Evolutionary conservation across 2,329 filamentous ascomycete species (phyloP).

Genomic region (Tolypocladium album): DNA sequence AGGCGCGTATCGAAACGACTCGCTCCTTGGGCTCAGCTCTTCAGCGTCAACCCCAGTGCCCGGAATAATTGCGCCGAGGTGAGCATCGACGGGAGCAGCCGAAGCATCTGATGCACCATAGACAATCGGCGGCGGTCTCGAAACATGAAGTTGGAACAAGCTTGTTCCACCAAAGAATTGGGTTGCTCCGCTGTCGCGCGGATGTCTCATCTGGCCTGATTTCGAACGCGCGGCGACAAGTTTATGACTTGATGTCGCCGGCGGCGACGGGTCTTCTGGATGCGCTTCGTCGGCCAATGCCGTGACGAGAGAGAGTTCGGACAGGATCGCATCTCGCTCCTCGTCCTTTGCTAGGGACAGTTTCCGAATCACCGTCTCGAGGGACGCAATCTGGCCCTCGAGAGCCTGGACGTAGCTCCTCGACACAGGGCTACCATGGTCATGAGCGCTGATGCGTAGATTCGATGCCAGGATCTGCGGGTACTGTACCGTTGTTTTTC

Average conservation of each 20-base stretch:
- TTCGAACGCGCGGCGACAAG: slow-evolving; percentile 20
- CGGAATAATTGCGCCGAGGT: not conserved
- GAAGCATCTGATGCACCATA: slow-evolving; percentile 1
- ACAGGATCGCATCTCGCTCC: slow-evolving; percentile 30
- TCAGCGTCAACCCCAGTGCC: slow-evolving; percentile 2
- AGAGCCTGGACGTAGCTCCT: slow-evolving; percentile 35
- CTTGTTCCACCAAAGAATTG: slow-evolving; percentile 40
- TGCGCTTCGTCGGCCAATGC: slow-evolving; percentile 6
- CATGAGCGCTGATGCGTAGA: not conserved
- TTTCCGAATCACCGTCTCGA: slow-evolving; percentile 33
- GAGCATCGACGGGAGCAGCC: not conserved
- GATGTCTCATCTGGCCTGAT: slow-evolving; percentile 25
- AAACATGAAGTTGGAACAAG: slow-evolving; percentile 29
- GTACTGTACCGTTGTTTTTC: slow-evolving; percentile 28
- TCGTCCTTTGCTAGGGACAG: slow-evolving; percentile 27
- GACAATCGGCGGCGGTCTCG: slow-evolving; percentile 9
- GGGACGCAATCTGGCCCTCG: slow-evolving; percentile 33
- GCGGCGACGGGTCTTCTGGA: slow-evolving; percentile 2
- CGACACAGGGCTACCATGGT: slow-evolving; percentile 25
- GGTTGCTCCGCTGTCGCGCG: slow-evolving; percentile 26
- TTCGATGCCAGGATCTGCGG: not conserved
- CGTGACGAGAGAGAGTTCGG: slow-evolving; percentile 19
- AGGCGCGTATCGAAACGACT: slow-evolving; percentile 25
- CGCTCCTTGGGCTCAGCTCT: slow-evolving; percentile 7
- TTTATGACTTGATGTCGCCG: slow-evolving; percentile 16